Percentiles rank a stretch among this genome's conserved stretches.
phyloP scores from a whole-genome alignment of 2,329 filamentous ascomycete species.

The Trichoderma gracile region DNA sequence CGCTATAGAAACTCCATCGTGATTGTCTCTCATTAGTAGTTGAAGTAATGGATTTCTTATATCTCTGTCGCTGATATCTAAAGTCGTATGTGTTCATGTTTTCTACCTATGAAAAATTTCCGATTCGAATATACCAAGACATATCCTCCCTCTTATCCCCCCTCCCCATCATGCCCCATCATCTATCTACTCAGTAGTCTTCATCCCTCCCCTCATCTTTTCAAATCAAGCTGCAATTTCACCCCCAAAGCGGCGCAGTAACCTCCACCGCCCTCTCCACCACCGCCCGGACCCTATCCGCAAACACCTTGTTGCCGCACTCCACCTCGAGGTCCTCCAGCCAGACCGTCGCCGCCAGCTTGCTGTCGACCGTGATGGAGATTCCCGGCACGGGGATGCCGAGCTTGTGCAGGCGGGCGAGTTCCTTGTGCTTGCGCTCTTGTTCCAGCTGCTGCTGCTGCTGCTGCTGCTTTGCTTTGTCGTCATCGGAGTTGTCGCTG shows the following conservation, averaged over 20 bases:
- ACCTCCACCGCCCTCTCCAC: slow-evolving; percentile 89
- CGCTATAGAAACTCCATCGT: background rate
- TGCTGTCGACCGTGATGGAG: slow-evolving; percentile 76
- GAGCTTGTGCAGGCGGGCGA: slow-evolving; percentile 75
- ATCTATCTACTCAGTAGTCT: no score
- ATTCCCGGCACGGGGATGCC: slow-evolving; percentile 91
- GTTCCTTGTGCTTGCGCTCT: slow-evolving; percentile 65
- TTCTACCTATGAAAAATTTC: no score
- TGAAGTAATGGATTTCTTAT: background rate
- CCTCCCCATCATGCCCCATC: no score
- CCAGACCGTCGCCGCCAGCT: slow-evolving; percentile 85
- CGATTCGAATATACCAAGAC: no score
- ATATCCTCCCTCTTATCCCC: background rate
- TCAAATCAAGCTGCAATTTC: no score
- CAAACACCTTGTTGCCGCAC: slow-evolving; percentile 73
- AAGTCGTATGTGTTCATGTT: no score
- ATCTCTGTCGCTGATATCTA: slow-evolving; percentile 12
- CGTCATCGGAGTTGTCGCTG: background rate
- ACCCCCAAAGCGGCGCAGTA: slow-evolving; percentile 71
- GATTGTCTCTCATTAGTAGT: background rate
- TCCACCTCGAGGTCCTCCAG: slow-evolving; percentile 90
- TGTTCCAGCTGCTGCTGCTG: slow-evolving; percentile 33
- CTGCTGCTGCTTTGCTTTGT: slow-evolving; percentile 37
- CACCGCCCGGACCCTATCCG: slow-evolving; percentile 82
- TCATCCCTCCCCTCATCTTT: no score